Evolutionary conservation across 441 rosid species (phyloP), one percentile per base, ranked within the genome.

Genomic region (Geranium incanum): DNA sequence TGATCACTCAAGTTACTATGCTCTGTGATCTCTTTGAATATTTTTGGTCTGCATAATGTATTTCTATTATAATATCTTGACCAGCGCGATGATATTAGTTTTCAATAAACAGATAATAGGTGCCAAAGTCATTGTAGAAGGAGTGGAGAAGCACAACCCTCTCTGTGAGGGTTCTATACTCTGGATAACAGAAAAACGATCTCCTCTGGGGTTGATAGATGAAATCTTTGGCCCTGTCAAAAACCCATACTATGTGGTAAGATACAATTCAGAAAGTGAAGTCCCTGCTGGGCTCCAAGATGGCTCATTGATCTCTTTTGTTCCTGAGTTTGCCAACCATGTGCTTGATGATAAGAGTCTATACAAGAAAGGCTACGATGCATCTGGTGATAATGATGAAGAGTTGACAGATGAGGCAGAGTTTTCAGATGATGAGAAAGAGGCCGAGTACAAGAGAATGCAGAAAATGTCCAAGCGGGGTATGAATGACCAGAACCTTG

Each of bases 341-440:
- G 85, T 91, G 70, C 87, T 95, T 66, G 83, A 78, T 65, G 87
- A 89, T 71, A 80, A 87, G 84, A 87, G 83, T 74, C 81, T 95
- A 68, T 83, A 90, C 85, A 86, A 82, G 79, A 95, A 95, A 88
- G 98, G 97, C 11, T 93, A 91, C 66, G 98, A 95, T 87, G 97
- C 97, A 52, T 93, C 99, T 67, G 97, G 97, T 62, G 96, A 93
- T 72, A 83, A 93, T 71, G 98, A 95, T 70, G 99, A 95, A 83
- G 98, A 93, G 88, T 19, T 88, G 62, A 73, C 86, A 4, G 89
- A 89, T 4, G 96, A 92, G 80, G 86, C 74, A 12, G 97, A 95
- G 82, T 95, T 95, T 79, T 95, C 98, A 3, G 98, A 95, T 79
- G 99, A 95, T 73, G 97, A 93, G 81, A 88, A 88, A 78, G 99